These are phyloP conservation scores for Pyracantha coccinea DNA, from an alignment of 331 rosid genomes.

Conservation along the genomic window DNA sequence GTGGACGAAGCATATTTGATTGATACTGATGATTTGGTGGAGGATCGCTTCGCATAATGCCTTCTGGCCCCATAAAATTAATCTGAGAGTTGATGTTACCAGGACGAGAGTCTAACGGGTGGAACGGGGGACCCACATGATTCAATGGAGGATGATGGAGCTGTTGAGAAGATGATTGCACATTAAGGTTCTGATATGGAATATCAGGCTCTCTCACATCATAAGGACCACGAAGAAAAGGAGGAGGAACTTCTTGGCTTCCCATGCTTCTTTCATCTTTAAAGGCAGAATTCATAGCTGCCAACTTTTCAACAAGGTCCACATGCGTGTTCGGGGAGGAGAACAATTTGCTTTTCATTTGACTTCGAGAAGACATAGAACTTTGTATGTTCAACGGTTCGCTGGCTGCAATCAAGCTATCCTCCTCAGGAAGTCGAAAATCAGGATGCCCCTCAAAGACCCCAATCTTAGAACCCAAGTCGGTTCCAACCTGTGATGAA, in stretches of 20 bases:
- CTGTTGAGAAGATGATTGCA: conserved; percentile 54
- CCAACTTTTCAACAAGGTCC: conserved; percentile 59
- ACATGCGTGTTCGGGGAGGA: conserved; percentile 40
- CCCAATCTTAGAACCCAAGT: conserved; percentile 39
- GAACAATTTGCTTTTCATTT: conserved; percentile 38
- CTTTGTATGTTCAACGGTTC: conserved; percentile 47
- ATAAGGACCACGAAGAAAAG: conserved; percentile 47
- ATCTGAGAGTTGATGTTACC: conserved; percentile 48
- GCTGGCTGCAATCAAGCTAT: conserved; percentile 47
- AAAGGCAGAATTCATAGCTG: conserved; percentile 44
- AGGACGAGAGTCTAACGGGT: conserved; percentile 60
- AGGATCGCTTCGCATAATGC: conserved; percentile 48
- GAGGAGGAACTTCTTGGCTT: conserved; percentile 54
- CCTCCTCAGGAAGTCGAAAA: conserved; percentile 67
- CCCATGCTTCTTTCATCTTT: conserved; percentile 57
- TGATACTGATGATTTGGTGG: conserved; percentile 60
- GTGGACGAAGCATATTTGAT: conserved; percentile 64
- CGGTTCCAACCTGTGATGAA: conserved; percentile 37
- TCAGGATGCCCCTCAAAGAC: conserved; percentile 47
- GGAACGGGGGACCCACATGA: conserved; percentile 49
- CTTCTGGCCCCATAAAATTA: conserved; percentile 52
- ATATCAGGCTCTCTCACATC: conserved; percentile 62
- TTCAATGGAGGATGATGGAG: conserved; percentile 49
- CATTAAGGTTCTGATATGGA: conserved; percentile 52
- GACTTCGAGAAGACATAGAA: conserved; percentile 42